Conservation (phyloP, 805 yeast species). For the Kodamaea fukazawae region DNA sequence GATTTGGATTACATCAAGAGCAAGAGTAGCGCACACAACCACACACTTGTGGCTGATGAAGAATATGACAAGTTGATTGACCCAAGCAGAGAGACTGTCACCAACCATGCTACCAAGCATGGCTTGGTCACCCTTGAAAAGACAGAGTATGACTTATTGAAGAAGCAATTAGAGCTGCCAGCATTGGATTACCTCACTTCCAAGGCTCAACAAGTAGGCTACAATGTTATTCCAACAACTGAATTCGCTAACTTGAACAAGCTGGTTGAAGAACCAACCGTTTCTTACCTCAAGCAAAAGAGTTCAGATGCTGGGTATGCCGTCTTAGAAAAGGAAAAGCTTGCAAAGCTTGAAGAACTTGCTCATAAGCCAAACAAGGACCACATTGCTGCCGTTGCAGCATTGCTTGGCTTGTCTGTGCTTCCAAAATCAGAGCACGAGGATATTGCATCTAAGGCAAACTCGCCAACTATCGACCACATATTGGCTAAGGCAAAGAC, state of each 20-base stretch:
- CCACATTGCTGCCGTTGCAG: constrained; percentile 11
- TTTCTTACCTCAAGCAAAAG: constrained; percentile 1
- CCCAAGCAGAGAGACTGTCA: constrained; percentile 9
- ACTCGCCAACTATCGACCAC: constrained; percentile 16
- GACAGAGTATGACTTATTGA: constrained; percentile 11
- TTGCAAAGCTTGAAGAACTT: constrained; percentile 6
- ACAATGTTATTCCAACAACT: constrained; percentile 1
- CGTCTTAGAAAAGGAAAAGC: not conserved
- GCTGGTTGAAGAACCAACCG: not conserved
- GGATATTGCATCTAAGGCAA: constrained; percentile 3
- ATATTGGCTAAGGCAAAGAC: constrained; percentile 10
- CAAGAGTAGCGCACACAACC: constrained; percentile 14
- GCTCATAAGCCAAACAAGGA: constrained; percentile 14
- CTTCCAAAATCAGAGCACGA: constrained; percentile 4
- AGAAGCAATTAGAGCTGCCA: constrained; percentile 8
- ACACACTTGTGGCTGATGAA: constrained; percentile 11
- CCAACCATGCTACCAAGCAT: constrained; percentile 9
- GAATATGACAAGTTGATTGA: constrained; percentile 13
- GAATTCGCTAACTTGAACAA: constrained; percentile 4
- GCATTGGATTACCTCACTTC: constrained; percentile 11
- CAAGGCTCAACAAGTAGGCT: constrained; percentile 8
- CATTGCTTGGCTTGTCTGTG: constrained; percentile 8
- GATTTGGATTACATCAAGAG: constrained; percentile 10
- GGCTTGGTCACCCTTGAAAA: constrained; percentile 16
- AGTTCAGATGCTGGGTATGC: too few relatives aligned